These are phyloP conservation scores for Aciculoconidium aculeatum DNA, from an alignment of 805 yeast species.

Conservation along the genomic window DNA sequence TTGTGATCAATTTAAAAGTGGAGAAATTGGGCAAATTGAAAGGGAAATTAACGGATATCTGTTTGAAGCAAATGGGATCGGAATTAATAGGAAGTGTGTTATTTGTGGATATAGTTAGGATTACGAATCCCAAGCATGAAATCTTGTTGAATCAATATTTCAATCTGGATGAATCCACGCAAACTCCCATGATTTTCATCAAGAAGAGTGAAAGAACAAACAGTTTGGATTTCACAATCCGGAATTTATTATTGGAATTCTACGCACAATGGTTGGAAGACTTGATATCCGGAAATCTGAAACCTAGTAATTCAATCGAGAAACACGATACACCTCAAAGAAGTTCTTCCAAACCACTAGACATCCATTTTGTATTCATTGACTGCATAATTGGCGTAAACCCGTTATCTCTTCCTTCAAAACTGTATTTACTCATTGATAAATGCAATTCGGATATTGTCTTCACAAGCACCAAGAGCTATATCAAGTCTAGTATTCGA, in stretches of 20 bases:
- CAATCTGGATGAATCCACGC: constrained; percentile 2
- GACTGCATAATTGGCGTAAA: constrained; percentile 58
- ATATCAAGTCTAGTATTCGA: constrained; percentile 43
- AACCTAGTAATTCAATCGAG: no score
- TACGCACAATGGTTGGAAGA: constrained; percentile 53
- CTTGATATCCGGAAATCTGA: constrained; percentile 23
- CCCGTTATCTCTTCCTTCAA: constrained; percentile 57
- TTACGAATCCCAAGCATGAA: no score
- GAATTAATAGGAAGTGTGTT: constrained; percentile 5
- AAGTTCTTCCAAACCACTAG: constrained; percentile 10
- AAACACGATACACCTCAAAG: no score
- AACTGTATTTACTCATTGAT: constrained; percentile 44
- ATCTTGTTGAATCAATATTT: no score
- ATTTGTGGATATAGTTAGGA: no score
- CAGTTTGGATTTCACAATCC: constrained; percentile 37
- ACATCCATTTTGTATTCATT: constrained; percentile 30
- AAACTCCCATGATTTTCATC: constrained; percentile 20
- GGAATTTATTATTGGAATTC: constrained; percentile 49
- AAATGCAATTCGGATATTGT: constrained; percentile 51
- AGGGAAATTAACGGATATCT: neutral
- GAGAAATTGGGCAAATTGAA: constrained; percentile 2
- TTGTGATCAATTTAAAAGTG: neutral
- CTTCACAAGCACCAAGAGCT: constrained; percentile 24
- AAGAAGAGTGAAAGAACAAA: constrained; percentile 24
- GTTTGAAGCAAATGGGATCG: constrained; percentile 3